These are phyloP conservation scores for Beauveria varroae DNA, from an alignment of 2,329 filamentous ascomycete species.

Conservation along the genomic window DNA sequence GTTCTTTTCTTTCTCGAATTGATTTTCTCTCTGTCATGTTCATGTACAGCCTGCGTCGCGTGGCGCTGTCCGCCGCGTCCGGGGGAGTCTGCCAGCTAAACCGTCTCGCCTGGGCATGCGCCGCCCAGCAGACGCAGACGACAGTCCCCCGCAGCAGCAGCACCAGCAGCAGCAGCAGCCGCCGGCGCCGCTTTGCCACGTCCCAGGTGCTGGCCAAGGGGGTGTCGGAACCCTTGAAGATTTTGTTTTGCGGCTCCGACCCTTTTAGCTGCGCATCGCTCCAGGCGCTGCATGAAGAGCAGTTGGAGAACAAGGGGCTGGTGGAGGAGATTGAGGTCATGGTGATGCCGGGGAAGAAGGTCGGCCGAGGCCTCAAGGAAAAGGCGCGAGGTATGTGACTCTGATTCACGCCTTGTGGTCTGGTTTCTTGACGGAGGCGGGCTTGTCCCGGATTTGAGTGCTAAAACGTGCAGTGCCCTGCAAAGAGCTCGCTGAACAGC, in stretches of 20 bases:
- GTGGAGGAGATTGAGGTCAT: slow-evolving; percentile 80
- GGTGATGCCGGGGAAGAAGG: slow-evolving; percentile 69
- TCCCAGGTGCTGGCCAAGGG: not conserved
- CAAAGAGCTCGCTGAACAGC: slow-evolving; percentile 52
- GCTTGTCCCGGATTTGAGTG: not conserved
- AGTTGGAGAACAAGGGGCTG: slow-evolving; percentile 37
- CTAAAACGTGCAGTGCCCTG: slow-evolving; percentile 58
- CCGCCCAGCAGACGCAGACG: not conserved
- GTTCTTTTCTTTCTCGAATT: no score
- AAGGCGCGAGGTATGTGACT: slow-evolving; percentile 53
- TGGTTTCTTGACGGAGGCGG: no score
- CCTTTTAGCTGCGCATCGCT: slow-evolving; percentile 78
- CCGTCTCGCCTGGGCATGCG: not conserved
- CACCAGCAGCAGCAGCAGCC: not conserved
- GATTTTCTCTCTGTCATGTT: no score
- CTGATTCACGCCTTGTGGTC: not conserved
- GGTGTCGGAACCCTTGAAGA: slow-evolving; percentile 57
- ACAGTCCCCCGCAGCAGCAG: not conserved
- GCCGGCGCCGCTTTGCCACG: slow-evolving; percentile 16
- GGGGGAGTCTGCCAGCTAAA: not conserved
- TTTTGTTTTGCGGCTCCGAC: slow-evolving; percentile 94
- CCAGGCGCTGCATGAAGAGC: slow-evolving; percentile 57
- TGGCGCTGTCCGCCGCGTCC: not conserved
- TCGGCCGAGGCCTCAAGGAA: slow-evolving; percentile 64
- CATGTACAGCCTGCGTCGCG: not conserved